A percentile compares a stretch with the other conserved stretches of the same genome.
Evolutionary conservation across 495 filamentous ascomycete species (phyloP).

Genomic region (Penicillium egyptiacum): DNA sequence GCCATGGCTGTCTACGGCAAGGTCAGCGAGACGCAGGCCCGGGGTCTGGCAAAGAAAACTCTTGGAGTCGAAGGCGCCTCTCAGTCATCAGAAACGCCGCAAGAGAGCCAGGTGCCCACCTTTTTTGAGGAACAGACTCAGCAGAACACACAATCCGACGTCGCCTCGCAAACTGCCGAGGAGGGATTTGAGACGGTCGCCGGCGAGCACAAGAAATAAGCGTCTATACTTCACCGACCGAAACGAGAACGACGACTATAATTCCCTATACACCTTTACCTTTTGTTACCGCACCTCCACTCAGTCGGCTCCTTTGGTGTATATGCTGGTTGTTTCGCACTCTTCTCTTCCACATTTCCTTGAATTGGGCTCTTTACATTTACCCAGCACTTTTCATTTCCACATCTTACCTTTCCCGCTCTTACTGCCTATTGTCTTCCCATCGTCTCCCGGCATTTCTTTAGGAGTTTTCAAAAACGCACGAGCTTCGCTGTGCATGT

Average conservation of each 20-base stretch:
- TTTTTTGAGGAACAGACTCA: slow-evolving; percentile 7
- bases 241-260: slow-evolving; percentile 18
- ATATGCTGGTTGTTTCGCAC: slow-evolving; percentile 3
- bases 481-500: slow-evolving; percentile 6
- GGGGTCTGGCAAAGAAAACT: slow-evolving; percentile 58
- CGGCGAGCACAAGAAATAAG: slow-evolving; percentile 36
- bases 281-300: slow-evolving; percentile 6
- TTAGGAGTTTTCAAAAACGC: slow-evolving; percentile 13
- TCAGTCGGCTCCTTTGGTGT: slow-evolving; percentile 4
- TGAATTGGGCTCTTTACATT: background rate
- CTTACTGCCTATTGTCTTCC: slow-evolving; percentile 5
- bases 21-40: slow-evolving; percentile 80
- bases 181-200: slow-evolving; percentile 55
- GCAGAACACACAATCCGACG: slow-evolving; percentile 8
- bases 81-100: background rate
- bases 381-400: background rate
- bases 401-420: slow-evolving; percentile 7
- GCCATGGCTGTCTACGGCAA: slow-evolving; percentile 96
- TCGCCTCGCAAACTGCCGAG: slow-evolving; percentile 22
- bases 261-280: background rate
- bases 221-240: background rate
- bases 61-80: slow-evolving; percentile 31
- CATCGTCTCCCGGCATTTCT: slow-evolving; percentile 14
- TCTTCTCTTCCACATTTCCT: slow-evolving; percentile 4
- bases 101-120: slow-evolving; percentile 14